Conservation (phyloP, 352 stramenopile genomes). For the Phytophthora hibernalis region DNA sequence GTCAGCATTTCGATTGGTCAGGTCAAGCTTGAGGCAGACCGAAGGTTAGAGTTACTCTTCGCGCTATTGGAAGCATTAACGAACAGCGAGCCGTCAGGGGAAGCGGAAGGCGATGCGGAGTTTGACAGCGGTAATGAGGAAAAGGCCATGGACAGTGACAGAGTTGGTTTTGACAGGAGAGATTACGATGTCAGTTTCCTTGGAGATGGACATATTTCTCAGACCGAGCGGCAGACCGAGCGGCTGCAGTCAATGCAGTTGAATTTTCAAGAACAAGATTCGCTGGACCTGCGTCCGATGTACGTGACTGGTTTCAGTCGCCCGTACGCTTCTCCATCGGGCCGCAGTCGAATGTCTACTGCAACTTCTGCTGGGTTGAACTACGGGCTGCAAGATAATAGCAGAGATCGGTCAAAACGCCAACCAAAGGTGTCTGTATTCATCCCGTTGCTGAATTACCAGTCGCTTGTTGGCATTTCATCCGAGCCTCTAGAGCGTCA, state of each 20-base stretch:
- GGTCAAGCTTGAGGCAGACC: slow-evolving; percentile 88
- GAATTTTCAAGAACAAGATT: slow-evolving; percentile 63
- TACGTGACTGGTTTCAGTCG: slow-evolving; percentile 71
- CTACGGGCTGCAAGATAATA: slow-evolving; percentile 35
- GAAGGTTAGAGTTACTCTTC: slow-evolving; percentile 82
- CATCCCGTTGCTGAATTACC: slow-evolving; percentile 77
- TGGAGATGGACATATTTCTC: slow-evolving; percentile 33
- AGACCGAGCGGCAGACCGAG: slow-evolving; percentile 67
- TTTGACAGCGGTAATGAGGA: slow-evolving; percentile 43
- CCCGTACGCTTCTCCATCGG: slow-evolving; percentile 54
- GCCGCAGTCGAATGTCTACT: slow-evolving; percentile 74
- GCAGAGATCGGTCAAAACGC: slow-evolving; percentile 42
- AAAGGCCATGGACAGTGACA: slow-evolving; percentile 39
- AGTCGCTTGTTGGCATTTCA: slow-evolving; percentile 70
- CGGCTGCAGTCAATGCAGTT: slow-evolving; percentile 74
- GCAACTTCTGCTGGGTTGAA: slow-evolving; percentile 66
- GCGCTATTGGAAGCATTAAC: slow-evolving; percentile 80
- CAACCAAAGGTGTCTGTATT: slow-evolving; percentile 57
- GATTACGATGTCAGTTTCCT: slow-evolving; percentile 45
- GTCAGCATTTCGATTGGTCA: slow-evolving; percentile 76
- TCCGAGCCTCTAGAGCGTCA: slow-evolving; percentile 51
- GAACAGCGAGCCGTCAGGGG: slow-evolving; percentile 41
- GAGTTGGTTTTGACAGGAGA: slow-evolving; percentile 22
- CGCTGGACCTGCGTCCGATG: slow-evolving; percentile 62
- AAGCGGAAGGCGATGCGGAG: slow-evolving; percentile 35